Base-by-base conservation (phyloP, 2,329 filamentous ascomycete species). In the Venturia oleaginea region DNA sequence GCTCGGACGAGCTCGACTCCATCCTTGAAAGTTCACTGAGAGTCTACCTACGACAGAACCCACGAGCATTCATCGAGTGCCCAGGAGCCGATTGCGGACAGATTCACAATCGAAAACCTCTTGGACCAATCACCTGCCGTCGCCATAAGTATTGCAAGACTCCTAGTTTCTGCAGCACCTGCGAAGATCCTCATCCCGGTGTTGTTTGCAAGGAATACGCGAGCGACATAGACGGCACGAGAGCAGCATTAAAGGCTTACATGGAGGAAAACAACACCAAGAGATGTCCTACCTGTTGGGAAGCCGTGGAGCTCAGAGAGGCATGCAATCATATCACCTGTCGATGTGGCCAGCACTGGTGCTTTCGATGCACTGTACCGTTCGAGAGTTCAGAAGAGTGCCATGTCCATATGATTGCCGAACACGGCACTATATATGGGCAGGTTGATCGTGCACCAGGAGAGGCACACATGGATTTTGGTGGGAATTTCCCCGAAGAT, bases 271-370 rank as follows among this genome's bases (percentile, higher is more conserved):
- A 15, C 3, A 57, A 57, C 17, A 57, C 51, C 51, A 57, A 57
- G 51, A 32, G 27, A 32, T 57, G 51, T 57, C 51, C 0, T 19
- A 27, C n/a, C 17, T 57, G 51, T 8, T 32, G 30, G 30, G 51
- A 57, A 30, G 51, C 27, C 11, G 30, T 57, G 19, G 15, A 57
- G 19, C 51, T 57, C 27, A 57, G 8, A 34, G 51, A 57, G 11
- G 51, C 51, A 34, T 57, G 51, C 51, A 57, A 57, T 22, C 51
- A 57, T 17, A 57, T 57, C 30, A 34, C 15, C 8, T 57, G 51
- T 34, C 51, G 7, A 57, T 57, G 51, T 57, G 51, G 51, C 24
- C 19, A 57, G 51, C 51, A 57, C 51, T 57, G 27, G 27, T 57
- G 51, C 51, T 57, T 57, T 19, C 51, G 27, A 34, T 57, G 51